Evolutionary conservation across 345 rosid species (phyloP), one percentile per base, ranked within the genome.

Genomic region (Anastatica hierochuntica): DNA sequence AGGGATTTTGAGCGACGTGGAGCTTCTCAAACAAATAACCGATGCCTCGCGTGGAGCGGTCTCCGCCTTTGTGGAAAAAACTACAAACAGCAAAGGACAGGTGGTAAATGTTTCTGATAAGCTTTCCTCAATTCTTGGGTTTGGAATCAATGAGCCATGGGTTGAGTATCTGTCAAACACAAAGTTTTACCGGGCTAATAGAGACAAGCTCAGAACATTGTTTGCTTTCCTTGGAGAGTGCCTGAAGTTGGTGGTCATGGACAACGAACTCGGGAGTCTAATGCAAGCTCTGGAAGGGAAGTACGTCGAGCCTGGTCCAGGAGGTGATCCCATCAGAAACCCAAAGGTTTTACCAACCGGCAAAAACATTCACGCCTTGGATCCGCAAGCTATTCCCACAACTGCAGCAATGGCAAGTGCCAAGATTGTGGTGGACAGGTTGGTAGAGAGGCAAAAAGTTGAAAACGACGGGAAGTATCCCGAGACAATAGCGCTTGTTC

Each of bases 351-450:
- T 92, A 66, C 98, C 98, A 10, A 92, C 98, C 0, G 98, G 98
- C 51, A 92, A 92, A 78, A 92, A 92, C 77, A 92, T 92, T 55
- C 98, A 92, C 31, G 98, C 98, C 4, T 72, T 92, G 67, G 98
- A 92, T 60, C 98, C 98, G 46, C 98, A 92, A 64, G 66, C 98
- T 46, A 92, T 92, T 66, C 98, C 98, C 12, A 92, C 98, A 36
- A 72, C 90, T 43, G 98, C 98, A 6, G 98, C 98, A 20, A 66
- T 92, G 95, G 86, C 84, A 71, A 92, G 96, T 72, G 98, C 96
- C n/a, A 81, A 75, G 62, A 53, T 85, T 39, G 96, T 92, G 16
- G 96, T 92, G 58, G 95, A 83, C 15, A 78, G 96, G 72, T 63
- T 92, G 66, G 55, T 92, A 2, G 98, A 92, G 73, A 88, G 96